Evolutionary conservation across 805 yeast genomes (phyloP), one percentile per base, ranked within the genome.

Genomic region (Sugiyamaella lignohabitans): DNA sequence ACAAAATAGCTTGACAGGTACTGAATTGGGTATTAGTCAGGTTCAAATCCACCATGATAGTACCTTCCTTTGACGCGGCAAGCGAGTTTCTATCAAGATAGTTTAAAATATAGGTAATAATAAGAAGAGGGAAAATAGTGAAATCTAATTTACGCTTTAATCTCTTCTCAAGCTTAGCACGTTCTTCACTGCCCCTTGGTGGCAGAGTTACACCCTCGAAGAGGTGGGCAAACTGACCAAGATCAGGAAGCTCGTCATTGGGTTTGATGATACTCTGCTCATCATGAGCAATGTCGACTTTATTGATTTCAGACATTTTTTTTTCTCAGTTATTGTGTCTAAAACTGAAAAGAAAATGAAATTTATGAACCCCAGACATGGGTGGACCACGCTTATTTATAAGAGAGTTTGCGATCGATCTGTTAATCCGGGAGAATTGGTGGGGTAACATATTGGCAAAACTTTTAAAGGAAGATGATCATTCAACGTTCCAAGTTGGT

Each of bases 101-200:
- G 39, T 53, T 54, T 52, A 62, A 59, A 19, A 64, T 52, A 50
- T 63, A 64, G 37, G 62, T 54, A 36, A 62, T 42, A 16, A 64
- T 53, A 16, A 63, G 55, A 19, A 56, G 45, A 4, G 68, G 67
- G 8, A 64, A 42, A 20, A 56, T 50, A 49, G 79, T 60, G 5
- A 70, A 23, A 54, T 79, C 83, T 37, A 75, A 61, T 52, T 74
- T 76, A 40, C 74, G 56, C 30, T 69, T 69, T 14, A 76, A 67
- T 48, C 65, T 71, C 44, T 55, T 62, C 51, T 75, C 76, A 40
- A 76, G 56, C 3, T 49, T 57, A 20, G 60, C 68, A 10, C 78
- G 64, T 51, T 78, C 80, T 37, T 68, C 77, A n/a, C 58, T 38
- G 20, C 55, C 58, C 8, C 40, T 48, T 3, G 57, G 48, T 2